These are phyloP conservation scores for Xenoacremonium recifei DNA, from an alignment of 2,329 filamentous ascomycete species.

Conservation along the genomic window DNA sequence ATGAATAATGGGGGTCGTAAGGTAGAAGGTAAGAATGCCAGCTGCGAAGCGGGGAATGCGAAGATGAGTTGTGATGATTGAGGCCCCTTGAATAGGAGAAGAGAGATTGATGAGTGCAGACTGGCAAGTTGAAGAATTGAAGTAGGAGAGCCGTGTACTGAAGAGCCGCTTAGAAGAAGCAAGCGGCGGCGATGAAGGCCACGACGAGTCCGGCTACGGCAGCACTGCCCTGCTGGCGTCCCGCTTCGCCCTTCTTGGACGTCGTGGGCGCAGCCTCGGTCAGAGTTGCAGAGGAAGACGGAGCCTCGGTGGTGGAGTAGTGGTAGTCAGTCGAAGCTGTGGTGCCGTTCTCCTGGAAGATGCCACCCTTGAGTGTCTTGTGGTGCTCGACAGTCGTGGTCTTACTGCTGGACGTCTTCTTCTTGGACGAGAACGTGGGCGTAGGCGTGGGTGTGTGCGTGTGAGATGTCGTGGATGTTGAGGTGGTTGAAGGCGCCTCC, in stretches of 20 bases:
- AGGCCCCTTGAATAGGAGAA: conserved; percentile 1
- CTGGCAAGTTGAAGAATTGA: conserved; percentile 17
- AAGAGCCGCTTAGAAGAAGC: conserved; percentile 38
- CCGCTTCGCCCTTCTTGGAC: conserved; percentile 44
- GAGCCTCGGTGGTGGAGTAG: conserved; percentile 18
- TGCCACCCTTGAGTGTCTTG: conserved; percentile 35
- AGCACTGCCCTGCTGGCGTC: conserved; percentile 46
- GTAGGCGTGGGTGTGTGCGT: conserved; percentile 8
- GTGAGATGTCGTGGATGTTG: conserved; percentile 10
- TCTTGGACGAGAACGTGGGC: conserved; percentile 16
- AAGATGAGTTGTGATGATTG: background rate
- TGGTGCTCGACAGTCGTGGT: conserved; percentile 15
- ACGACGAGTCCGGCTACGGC: conserved; percentile 55
- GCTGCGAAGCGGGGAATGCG: conserved; percentile 11
- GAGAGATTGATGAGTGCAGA: conserved; percentile 8
- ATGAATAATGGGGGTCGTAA: conserved; percentile 14
- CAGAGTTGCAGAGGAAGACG: conserved; percentile 23
- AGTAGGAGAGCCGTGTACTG: conserved; percentile 7
- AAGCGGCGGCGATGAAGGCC: conserved; percentile 53
- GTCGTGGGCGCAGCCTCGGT: conserved; percentile 31
- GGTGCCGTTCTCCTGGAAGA: conserved; percentile 55
- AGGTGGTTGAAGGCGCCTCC: conserved; percentile 8
- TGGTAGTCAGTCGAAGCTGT: conserved; percentile 15
- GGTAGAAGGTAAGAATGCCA: conserved; percentile 24
- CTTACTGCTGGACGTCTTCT: conserved; percentile 18